Base-by-base conservation (phyloP, 768 basidiomycete species). In the Phlebiopsis flavidoalba region DNA sequence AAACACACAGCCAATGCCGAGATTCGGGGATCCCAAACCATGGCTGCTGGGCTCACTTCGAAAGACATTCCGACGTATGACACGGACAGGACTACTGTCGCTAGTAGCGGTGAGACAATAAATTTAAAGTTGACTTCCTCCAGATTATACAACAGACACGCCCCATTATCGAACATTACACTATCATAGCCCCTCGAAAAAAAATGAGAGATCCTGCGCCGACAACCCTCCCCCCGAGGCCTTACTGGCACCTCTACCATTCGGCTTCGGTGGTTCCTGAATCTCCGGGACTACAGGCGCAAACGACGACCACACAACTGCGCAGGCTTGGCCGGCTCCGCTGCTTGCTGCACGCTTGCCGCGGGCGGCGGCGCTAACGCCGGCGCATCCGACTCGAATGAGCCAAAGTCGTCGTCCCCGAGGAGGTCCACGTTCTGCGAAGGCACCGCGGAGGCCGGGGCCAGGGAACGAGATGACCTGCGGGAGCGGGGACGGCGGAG, bases 201-300 rank as follows among this genome's bases (percentile, higher is more conserved):
- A 95, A 72, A 95, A 94, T 17, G 87, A 91, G 55, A 93, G 71
- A 79, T 93, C 93, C 73, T 91, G 89, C 2, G 90, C 91, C 3
- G 87, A 89, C 53, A 93, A 71, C 4, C 87, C 88, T 12, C 85
- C 83, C n/a, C 67, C 72, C 21, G 37, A 53, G 58, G 19, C 61
- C 59, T 36, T 22, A 15, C 40, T 24, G 59, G 55, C 47, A 66
- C 66, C 48, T 15, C 24, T 22, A 15, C 19, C 46, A 19, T 40
- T 36, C n/a, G 48, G 35, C 19, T 53, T 19, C 37, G 36, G 19
- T 0, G 47, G 15, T 19, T 19, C 24, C 40, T 22, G 55, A 14
- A n/a, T 46, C 12, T 35, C 24, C 43, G 21, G 36, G 24, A 36
- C 43, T 1, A 37, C 21, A 19, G 49, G 48, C 21, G 58, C 49